Base-by-base conservation (phyloP, 768 basidiomycete species). In the Epithele typhae region DNA sequence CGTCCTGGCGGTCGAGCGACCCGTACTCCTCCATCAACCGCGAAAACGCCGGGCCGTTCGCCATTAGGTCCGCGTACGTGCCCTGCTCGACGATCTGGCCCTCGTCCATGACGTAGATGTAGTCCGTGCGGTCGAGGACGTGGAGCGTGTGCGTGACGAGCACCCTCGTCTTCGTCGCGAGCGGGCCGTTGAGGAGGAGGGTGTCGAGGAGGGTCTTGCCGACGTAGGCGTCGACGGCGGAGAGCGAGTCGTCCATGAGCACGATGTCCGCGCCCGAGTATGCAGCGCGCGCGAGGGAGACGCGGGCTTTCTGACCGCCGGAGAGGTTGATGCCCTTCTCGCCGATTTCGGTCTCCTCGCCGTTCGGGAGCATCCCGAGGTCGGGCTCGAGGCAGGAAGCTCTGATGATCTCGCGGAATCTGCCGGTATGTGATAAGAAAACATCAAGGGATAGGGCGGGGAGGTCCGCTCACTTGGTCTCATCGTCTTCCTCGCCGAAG, bases 111-210 rank as follows among this genome's bases (percentile, higher is more conserved):
- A 84, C 66, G 48, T 81, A 81, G 45, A 87, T 81, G 58, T 87
- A 87, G 61, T 94, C 91, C 17, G 88, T 86, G 44, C 84, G 72
- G 1, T 87, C 85, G 14, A 96, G 74, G 67, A 94, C 88, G 63
- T 95, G 92, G 6, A 95, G 73, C 1, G 89, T 90, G 57, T 94
- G 91, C 0, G 92, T 96, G 30, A 94, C 91, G 37, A 96, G 79
- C 37, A 96, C 72, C 17, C 89, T 77, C 4, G 92, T 94, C 62
- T 89, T 89, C 38, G 57, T 48, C 3, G 55, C 49, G 4, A 67
- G 51, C 10, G 66, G 63, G 1, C 66, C 59, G 22, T 44, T 43
- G 33, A 58, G 47, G 9, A 74, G 53, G 39, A 68, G 69, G 24
- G 65, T 48, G 30, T 73, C 64, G 5, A 73, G 51, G 17, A 73